Evolutionary conservation across 441 rosid genomes (phyloP), one percentile per base, ranked within the genome.

Genomic region (Gossypium schwendimanii): DNA sequence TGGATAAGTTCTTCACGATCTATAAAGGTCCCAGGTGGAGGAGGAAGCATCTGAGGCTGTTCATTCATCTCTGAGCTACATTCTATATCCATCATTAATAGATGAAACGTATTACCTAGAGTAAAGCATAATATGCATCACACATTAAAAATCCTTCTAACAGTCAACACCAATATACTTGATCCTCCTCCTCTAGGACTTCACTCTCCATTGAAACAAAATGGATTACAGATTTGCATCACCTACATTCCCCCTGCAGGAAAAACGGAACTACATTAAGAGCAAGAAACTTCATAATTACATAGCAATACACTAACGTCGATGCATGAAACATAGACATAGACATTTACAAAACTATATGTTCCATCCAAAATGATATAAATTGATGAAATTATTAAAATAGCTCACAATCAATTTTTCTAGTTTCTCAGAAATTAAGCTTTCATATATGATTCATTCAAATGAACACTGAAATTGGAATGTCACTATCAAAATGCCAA

Each of bases 1-100:
- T 81, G 75, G 70, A 85, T 85, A 57, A 85, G 88, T 72, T 85
- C 86, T 67, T 85, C 88, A 1, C 88, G 84, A 58, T 81, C 84
- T 20, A 79, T 71, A 76, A 85, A 85, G 67, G 88, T 82, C 71
- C 86, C 83, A 50, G 81, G 84, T 8, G 83, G 80, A 68, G 88
- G 88, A 26, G 88, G 88, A 58, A 85, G 88, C 88, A 85, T 82
- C 73, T 75, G 76, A 11, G n/a, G 62, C 49, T 59, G 63, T 60
- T 73, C 86, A 75, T 69, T 72, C 68, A 81, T 63, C 78, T 79
- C 85, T 3, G 69, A 41, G 75, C 73, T 57, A 72, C 79, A 45
- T 21, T 65, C 73, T 72, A 44, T 57, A n/a, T 86, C 86, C 85
- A 83, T 86, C 64, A 71, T 63, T 64, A 36, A 21, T 55, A 70